Base-by-base conservation (phyloP, 140 eudicot genomes). In the Stevia rebaudiana region DNA sequence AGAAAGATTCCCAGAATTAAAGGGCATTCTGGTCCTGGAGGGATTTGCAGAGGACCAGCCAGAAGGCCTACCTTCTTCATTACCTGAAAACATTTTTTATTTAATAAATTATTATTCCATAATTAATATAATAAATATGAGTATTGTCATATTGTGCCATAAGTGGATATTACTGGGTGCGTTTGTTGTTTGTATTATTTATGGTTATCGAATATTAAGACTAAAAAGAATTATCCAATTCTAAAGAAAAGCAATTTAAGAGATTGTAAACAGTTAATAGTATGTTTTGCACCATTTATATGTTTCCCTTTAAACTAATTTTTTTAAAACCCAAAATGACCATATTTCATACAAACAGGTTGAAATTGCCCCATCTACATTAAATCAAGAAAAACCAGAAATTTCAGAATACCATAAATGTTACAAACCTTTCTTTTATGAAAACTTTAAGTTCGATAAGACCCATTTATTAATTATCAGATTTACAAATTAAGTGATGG, bases 31-130 rank as follows among this genome's bases (percentile, higher is more conserved):
- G 51, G 80, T 62, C 40, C 87, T 94, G 69, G 88, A 65, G 23
- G 84, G 76, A 73, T 82, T 79, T 28, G 74, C 71, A 21, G 95
- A 82, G 48, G 82, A 74, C 97, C 86, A 87, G 28, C 85, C 88
- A 24, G 78, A 18, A 63, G 76, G 75, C 67, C 82, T 83, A 42
- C 74, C 83, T 63, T 85, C 96, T 37, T 91, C 95, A 47, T 79
- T 88, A 68, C 95, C 98, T 92, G 77, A 44, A 51, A 56, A 56
- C 40, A 55, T 55, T 52, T 12, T 15, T 6, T 28, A 28, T 28
- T 28, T 28, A 1, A 28, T n/a, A 28, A 28, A 28, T 28, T 28
- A 28, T 28, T 4, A 28, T 2, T 28, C 33, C 33, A 2, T 28
- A 28, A 28, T 28, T 28, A 1, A 54, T 31, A 54, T 28, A 48